These are phyloP conservation scores for Trichosporon ovoides DNA, from an alignment of 1,284 basidiomycete species.

Conservation along the genomic window DNA sequence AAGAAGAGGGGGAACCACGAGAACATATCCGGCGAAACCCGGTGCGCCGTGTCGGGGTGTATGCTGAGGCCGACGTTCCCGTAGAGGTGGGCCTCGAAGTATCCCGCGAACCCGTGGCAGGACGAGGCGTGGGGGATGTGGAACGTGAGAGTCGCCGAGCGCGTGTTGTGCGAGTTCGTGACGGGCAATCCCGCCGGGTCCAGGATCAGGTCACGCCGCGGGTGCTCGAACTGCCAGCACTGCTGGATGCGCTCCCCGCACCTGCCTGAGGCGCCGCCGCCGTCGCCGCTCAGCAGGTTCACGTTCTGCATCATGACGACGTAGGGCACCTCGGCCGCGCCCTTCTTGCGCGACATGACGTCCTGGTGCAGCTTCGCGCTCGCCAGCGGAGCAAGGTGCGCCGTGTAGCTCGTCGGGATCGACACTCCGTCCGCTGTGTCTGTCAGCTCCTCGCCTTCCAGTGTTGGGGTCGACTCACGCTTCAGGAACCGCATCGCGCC, in stretches of 20 bases:
- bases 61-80: slow-evolving; percentile 84
- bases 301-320: slow-evolving; percentile 96
- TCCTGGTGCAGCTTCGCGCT: slow-evolving; percentile 87
- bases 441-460: no score
- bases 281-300: slow-evolving; percentile 74
- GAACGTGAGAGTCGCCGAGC: slow-evolving; percentile 75
- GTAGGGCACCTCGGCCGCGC: slow-evolving; percentile 85
- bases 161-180: slow-evolving; percentile 82
- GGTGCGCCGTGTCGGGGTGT: slow-evolving; percentile 78
- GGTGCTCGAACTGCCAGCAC: slow-evolving; percentile 97
- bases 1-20: slow-evolving; percentile 99
- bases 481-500: slow-evolving; percentile 89
- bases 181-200: slow-evolving; percentile 68
- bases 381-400: slow-evolving; percentile 86
- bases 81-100: slow-evolving; percentile 94
- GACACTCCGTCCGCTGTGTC: slow-evolving; percentile 77
- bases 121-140: slow-evolving; percentile 90
- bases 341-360: slow-evolving; percentile 52
- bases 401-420: slow-evolving; percentile 92
- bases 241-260: slow-evolving; percentile 83
- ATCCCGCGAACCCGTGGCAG: slow-evolving; percentile 95
- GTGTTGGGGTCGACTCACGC: no score
- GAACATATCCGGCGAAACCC: slow-evolving; percentile 87
- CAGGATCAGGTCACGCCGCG: slow-evolving; percentile 68
- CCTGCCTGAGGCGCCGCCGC: slow-evolving; percentile 53